phyloP scores from a whole-genome alignment of 192 early-diverging fungal genomes.

The Backusella liffmaniae region DNA sequence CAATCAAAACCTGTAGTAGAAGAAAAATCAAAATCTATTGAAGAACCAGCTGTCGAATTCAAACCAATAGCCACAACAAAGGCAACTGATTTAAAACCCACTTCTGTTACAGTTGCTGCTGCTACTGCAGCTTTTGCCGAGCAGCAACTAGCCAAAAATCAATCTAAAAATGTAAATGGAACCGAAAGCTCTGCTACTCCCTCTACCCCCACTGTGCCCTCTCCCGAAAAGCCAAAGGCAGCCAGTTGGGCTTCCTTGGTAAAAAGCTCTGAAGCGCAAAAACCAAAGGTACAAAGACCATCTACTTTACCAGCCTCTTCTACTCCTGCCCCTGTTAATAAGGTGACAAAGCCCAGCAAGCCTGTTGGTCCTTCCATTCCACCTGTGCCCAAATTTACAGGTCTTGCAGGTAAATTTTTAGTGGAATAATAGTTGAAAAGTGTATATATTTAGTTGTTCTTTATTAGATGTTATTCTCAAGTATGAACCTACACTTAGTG shows the following conservation, averaged over 20 bases:
- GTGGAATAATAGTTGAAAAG: not conserved
- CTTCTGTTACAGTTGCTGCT: constrained; percentile 17
- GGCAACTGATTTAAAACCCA: not conserved
- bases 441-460: not conserved
- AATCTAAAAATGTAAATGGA: not conserved
- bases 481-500: constrained; percentile 40
- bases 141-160: not conserved
- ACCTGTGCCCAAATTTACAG: constrained; percentile 18
- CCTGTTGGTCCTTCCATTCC: not conserved
- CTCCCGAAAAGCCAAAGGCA: constrained; percentile 36
- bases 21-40: not conserved
- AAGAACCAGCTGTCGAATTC: not conserved
- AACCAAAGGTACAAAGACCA: not conserved
- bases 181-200: not conserved
- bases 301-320: constrained; percentile 16
- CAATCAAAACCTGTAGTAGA: not conserved
- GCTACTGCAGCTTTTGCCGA: not conserved
- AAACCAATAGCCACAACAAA: not conserved
- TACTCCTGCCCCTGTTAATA: not conserved
- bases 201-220: not conserved
- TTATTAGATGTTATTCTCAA: constrained; percentile 41
- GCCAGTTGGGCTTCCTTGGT: constrained; percentile 47
- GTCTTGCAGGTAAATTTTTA: constrained; percentile 23
- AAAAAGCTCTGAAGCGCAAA: constrained; percentile 6
- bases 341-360: not conserved